Base-by-base conservation (phyloP, 768 basidiomycete species). In the Punctularia strigosozonata region DNA sequence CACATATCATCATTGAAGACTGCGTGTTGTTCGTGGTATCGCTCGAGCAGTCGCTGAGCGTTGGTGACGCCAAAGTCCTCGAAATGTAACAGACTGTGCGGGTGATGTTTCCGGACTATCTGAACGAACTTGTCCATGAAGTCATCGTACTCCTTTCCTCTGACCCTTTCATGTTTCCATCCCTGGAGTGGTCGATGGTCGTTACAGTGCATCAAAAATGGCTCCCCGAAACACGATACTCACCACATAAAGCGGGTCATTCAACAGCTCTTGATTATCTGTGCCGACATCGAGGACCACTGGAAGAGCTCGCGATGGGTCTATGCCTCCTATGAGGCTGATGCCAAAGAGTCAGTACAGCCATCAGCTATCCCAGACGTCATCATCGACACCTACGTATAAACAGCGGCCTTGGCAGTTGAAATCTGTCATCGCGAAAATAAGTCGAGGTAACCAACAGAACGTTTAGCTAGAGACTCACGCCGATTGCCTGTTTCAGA, bases 1-100 rank as follows among this genome's bases (percentile, higher is more conserved):
- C 54, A 80, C 80, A 89, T 81, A 53, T 91, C 87, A 45, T 91
- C 88, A 52, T 91, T 91, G 65, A 90, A 82, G 4, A 75, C 70
- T 1, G 78, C 62, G 46, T 83, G 80, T n/a, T 67, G 56, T 31
- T 71, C 65, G 6, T 67, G 64, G 56, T 83, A 87, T 26, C 63
- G 59, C 30, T 75, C 65, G 25, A 90, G 64, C 1, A 89, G 55
- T 14, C 72, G 59, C 42, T 81, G 73, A 0, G 87, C 86, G 45
- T 89, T 88, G 21, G 68, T 67, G 2, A 83, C 75, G 3, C 85
- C 85, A 44, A 88, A 88, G 49, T 90, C 86, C 52, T 91, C 87
- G 40, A 90, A 88, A 52, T 92, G 87, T 3, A 85, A 60, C 3
- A 89, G 64, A 50, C 68, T 61, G 41, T 69, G 60, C 0, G 81